Base-by-base conservation (phyloP, 768 basidiomycete species). In the Auricularia cornea region DNA sequence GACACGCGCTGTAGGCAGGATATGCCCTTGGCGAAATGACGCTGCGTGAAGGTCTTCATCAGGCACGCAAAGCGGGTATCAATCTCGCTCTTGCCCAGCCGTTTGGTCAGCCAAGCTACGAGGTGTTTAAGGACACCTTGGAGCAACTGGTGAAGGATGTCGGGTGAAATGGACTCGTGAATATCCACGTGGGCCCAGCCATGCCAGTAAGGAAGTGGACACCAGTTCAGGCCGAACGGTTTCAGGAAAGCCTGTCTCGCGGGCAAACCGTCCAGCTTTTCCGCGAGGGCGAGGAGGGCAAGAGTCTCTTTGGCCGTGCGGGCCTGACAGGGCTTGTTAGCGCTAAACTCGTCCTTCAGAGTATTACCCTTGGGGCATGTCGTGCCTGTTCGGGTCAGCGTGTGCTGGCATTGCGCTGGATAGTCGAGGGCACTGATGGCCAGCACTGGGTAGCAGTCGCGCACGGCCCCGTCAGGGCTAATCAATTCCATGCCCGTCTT, bases 391-490 rank as follows among this genome's bases (percentile, higher is more conserved):
- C 62, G 30, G 59, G 62, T 60, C 2, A 67, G 65, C 44, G 67
- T 57, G 20, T 70, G 65, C 1, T 65, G 56, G n/a, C 65, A 38
- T 31, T 72, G 67, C 44, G 69, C 69, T 0, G 67, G 70, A 59
- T 69, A 69, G 30, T 70, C 71, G 0, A 65, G 66, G 18, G 68
- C 64, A 54, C 76, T 68, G 11, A 20, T 68, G 26, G 63, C 71
- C 64, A 66, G 63, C 60, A 62, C 66, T 14, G 60, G 70, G 68
- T 74, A 72, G 11, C 66, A 65, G 33, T 79, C 80, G 48, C 77
- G 77, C 23, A 79, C 59, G 28, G 79, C 67, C 1, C 78, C 76
- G 62, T 77, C 72, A 3, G 74, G 73, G 52, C 71, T 73, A 0
- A 48, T n/a, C 69, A 79, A 70, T 0, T 67, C 40, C 16, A 77